Conservation (phyloP, 2,329 filamentous ascomycete species). For the Neurospora crassa region DNA sequence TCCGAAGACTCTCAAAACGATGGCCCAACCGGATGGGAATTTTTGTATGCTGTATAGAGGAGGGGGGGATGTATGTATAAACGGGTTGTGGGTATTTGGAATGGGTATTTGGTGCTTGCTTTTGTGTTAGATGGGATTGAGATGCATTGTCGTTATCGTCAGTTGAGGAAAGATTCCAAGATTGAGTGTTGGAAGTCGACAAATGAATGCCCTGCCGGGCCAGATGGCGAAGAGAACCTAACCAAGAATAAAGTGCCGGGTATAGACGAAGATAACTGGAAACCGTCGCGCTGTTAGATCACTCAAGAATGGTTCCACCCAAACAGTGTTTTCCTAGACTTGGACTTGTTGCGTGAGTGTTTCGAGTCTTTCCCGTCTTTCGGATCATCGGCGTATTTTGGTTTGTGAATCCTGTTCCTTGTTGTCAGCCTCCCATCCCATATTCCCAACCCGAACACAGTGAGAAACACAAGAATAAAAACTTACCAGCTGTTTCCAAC, state of each 20-base stretch:
- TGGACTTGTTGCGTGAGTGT: constrained; percentile 66
- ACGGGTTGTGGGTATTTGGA: background rate
- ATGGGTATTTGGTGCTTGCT: background rate
- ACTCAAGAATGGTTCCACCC: constrained; percentile 27
- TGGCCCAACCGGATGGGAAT: background rate
- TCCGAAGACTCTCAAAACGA: background rate
- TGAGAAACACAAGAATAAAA: background rate
- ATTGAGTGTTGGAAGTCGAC: background rate
- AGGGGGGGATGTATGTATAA: background rate
- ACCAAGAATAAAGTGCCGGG: background rate
- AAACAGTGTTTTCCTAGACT: constrained; percentile 60
- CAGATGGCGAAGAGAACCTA: background rate
- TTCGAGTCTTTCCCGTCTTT: constrained; percentile 40
- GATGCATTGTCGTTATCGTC: background rate
- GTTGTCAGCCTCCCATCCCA: constrained; percentile 3
- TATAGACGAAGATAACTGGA: background rate
- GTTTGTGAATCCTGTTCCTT: constrained; percentile 75
- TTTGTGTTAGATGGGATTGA: background rate
- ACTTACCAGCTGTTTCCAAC: constrained; percentile 95
- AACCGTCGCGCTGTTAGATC: background rate
- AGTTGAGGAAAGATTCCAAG: background rate
- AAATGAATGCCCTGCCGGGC: background rate
- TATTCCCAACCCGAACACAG: background rate
- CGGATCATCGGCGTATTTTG: constrained; percentile 73
- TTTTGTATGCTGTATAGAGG: background rate